Evolutionary conservation across 2,329 filamentous ascomycete genomes (phyloP), one percentile per base, ranked within the genome.

Genomic region (Cytospora piceicola): DNA sequence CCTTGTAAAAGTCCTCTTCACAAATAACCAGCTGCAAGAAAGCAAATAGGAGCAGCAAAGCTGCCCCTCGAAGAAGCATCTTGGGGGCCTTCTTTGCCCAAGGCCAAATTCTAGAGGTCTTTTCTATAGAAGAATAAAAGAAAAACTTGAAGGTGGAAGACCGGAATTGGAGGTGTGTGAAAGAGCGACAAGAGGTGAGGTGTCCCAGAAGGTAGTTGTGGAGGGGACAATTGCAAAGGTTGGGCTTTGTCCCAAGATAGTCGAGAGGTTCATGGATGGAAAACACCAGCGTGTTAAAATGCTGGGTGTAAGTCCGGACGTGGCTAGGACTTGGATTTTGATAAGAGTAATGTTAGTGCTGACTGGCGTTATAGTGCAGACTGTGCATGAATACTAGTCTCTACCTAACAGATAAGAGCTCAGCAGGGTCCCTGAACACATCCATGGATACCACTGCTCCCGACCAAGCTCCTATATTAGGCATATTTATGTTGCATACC

Each of bases 1-100:
- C 67, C 78, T 93, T 92, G 79, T 95, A 95, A 75, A 89, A 94
- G 76, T 95, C 92, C 74, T 94, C 84, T 49, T 82, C 82, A 75
- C 85, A 87, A 64, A 84, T 70, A 22, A 78, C 84, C 66, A 88
- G 71, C 72, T 88, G 85, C 67, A 82, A 73, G 15, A 89, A 73
- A 54, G 81, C 79, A 68, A 88, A 74, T 67, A 89, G 77, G 71
- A 87, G 76, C 74, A 87, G 75, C 68, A 82, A 69, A 60, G 81
- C 77, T 73, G 81, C 79, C 67, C 78, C 79, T 73, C 74, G 78
- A 69, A 86, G 75, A 76, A 85, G 80, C 86, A 88, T 87, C 69
- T 75, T 78, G 75, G 56, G 56, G 39, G 60, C 64, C 68, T 70
- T 57, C 24, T 27, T 27, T 52, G 56, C 36, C 22, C 39, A n/a